Evolutionary conservation across 2,329 filamentous ascomycete species (phyloP), one percentile per base, ranked within the genome.

Genomic region (Cordyceps fumosorosea): DNA sequence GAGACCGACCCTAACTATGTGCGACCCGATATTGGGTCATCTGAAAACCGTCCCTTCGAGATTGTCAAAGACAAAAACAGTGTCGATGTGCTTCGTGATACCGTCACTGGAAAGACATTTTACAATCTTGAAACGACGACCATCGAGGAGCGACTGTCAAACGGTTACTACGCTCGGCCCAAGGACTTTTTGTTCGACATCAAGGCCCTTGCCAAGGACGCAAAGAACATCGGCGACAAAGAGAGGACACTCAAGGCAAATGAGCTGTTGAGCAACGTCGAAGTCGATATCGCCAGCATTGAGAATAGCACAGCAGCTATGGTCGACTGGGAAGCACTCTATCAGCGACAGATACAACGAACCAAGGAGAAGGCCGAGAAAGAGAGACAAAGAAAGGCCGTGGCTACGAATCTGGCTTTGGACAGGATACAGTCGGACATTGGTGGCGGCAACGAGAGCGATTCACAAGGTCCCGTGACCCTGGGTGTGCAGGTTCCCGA

Each of bases 61-160:
- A 86, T 92, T 64, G 85, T 85, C 45, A 87, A 85, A 67, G 93
- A 99, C 72, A 87, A 87, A 65, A 84, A 95, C 66, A 93, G 89
- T 10, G 85, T 89, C 12, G 81, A 85, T 47, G 92, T 93, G 18
- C 78, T 99, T 51, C 80, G 86, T 45, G 90, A 98, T 66, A 86
- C 85, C 5, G 82, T 83, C 2, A 90, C 86, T 1, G 86, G 86
- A 62, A 96, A 95, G 73, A 95, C 93, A 73, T 98, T 88, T 74
- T 98, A 97, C 79, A 99, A 99, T 68, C 80, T 99, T 52, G 93
- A 98, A 71, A 90, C 93, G 12, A 89, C 89, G 3, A 93, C 89
- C 1, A 97, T 99, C 59, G 95, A 99, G 77, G 92, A 96, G 72
- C 88, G 95, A n/a, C 80, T 99, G 40, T 96, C 92, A 5, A 98